Percentiles rank a stretch among this genome's conserved stretches.
Evolutionary conservation across 139 green algal species (phyloP).

Genomic region (Tetradesmus obliquus): DNA sequence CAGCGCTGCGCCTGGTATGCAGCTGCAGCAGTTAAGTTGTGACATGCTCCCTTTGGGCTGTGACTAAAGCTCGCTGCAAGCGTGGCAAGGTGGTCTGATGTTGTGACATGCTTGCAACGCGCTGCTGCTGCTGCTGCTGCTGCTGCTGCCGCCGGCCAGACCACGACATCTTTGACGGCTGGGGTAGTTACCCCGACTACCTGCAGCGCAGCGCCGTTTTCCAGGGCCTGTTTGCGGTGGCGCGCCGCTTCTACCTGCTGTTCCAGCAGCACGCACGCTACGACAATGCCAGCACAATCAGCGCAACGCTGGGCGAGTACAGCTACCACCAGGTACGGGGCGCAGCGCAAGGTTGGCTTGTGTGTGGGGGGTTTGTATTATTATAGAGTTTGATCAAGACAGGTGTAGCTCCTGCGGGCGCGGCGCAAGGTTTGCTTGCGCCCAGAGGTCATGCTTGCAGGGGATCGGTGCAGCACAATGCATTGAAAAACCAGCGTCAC

Average conservation of each 20-base stretch:
- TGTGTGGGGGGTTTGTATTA: not conserved
- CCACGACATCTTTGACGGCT: slow-evolving; percentile 79
- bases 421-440: no score
- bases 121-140: not conserved
- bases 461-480: no score
- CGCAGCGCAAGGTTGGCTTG: not conserved
- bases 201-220: slow-evolving; percentile 66
- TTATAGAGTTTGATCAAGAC: no score
- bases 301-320: slow-evolving; percentile 24
- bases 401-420: no score
- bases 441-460: no score
- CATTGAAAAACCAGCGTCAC: no score
- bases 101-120: not conserved
- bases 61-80: not conserved
- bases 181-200: slow-evolving; percentile 48
- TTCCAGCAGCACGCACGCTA: slow-evolving; percentile 70
- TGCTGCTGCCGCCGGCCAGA: slow-evolving; percentile 39
- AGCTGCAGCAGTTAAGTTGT: slow-evolving; percentile 12
- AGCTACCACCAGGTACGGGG: slow-evolving; percentile 38
- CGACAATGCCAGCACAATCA: slow-evolving; percentile 33
- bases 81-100: not conserved
- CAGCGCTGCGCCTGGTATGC: not conserved
- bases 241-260: slow-evolving; percentile 69
- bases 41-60: not conserved
- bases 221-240: slow-evolving; percentile 50